A percentile compares a stretch with the other conserved stretches of the same genome.
These are phyloP conservation scores for Halophytophthora polymorphica DNA, from an alignment of 352 stramenopile species.

Conservation along the genomic window DNA sequence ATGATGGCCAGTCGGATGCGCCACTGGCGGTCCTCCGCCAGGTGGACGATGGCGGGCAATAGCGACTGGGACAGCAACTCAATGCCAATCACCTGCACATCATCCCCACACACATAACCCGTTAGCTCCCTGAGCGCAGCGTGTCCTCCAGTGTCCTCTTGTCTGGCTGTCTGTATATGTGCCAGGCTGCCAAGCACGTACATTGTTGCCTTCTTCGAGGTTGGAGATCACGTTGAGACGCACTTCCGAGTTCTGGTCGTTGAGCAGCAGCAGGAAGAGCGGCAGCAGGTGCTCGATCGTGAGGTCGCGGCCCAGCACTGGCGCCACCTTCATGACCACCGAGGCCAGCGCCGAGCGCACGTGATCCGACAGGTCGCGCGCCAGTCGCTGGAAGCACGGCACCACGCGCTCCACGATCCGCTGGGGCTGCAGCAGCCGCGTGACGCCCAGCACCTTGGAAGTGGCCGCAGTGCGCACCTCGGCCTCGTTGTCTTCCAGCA, in stretches of 20 bases:
- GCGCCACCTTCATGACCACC: conserved; percentile 95
- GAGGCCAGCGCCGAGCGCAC: conserved; percentile 94
- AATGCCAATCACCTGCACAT: conserved; percentile 92
- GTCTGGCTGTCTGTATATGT: neutral
- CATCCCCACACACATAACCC: neutral
- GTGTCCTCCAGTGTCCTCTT: neutral
- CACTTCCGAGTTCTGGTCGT: conserved; percentile 97
- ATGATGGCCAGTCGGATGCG: conserved; percentile 98
- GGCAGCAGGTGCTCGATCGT: conserved; percentile 94
- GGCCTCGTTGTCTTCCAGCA: conserved; percentile 96
- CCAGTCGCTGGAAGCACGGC: conserved; percentile 90
- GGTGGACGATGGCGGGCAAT: conserved; percentile 95
- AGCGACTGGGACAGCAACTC: conserved; percentile 96
- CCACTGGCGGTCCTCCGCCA: conserved; percentile 99
- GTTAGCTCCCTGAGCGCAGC: conserved; percentile 3
- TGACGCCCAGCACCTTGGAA: conserved; percentile 80
- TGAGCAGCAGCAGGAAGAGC: conserved; percentile 93
- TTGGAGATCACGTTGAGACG: conserved; percentile 99
- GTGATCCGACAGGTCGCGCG: conserved; percentile 96
- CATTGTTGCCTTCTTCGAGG: conserved; percentile 93
- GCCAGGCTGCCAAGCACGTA: too few relatives aligned
- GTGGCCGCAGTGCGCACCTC: conserved; percentile 95
- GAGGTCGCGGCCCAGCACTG: conserved; percentile 91
- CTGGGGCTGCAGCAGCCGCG: conserved; percentile 53
- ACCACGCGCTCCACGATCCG: conserved; percentile 73